These are phyloP conservation scores for Populus deltoides DNA, from an alignment of 345 rosid genomes.

Conservation along the genomic window DNA sequence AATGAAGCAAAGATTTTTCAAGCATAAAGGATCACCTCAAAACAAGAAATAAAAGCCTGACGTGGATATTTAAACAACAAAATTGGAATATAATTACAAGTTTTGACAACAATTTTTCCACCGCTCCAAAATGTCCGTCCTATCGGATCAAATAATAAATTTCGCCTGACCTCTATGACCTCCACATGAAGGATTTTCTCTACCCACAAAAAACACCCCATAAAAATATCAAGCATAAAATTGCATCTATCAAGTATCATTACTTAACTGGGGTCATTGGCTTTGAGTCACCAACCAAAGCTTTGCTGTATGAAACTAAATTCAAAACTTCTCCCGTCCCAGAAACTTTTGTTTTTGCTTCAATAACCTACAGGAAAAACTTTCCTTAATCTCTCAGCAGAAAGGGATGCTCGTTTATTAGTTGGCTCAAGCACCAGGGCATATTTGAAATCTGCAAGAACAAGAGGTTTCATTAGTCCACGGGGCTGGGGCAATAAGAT, in stretches of 20 bases:
- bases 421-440: slow-evolving; percentile 96
- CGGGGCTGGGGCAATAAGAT: not conserved
- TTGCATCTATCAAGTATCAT: not conserved
- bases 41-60: not conserved
- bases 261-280: not conserved
- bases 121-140: not conserved
- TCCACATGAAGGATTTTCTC: not conserved
- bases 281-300: not conserved
- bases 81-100: slow-evolving; percentile 35
- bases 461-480: slow-evolving; percentile 1
- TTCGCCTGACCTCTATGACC: not conserved
- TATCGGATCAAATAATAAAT: not conserved
- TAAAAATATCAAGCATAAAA: not conserved
- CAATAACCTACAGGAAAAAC: slow-evolving; percentile 35
- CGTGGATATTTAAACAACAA: slow-evolving; percentile 21
- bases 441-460: slow-evolving; percentile 64
- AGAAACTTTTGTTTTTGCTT: not conserved
- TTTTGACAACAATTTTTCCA: not conserved
- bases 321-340: not conserved
- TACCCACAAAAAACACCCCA: not conserved
- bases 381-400: slow-evolving; percentile 75
- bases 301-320: not conserved
- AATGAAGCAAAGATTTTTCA: no score
- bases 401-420: slow-evolving; percentile 74
- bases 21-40: not conserved